Conservation (phyloP, 768 basidiomycete species). For the Leccinum rimulosum region DNA sequence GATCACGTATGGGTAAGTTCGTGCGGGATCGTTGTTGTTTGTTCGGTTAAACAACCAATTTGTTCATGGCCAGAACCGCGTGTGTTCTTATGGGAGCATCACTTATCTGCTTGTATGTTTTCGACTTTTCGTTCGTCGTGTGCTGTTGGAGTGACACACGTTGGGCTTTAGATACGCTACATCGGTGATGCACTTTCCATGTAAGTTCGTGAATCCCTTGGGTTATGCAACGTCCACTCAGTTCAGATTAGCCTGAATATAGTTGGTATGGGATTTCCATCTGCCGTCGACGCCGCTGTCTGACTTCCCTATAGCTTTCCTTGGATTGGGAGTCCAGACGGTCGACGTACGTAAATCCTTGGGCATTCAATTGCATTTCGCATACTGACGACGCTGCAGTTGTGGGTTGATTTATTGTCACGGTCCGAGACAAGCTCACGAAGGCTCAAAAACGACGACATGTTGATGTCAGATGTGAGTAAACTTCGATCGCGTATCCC, state of each 20-base stretch:
- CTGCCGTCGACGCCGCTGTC: background rate
- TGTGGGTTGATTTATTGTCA: constrained; percentile 7
- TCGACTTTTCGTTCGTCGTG: background rate
- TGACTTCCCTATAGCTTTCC: constrained; percentile 13
- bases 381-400: constrained; percentile 12
- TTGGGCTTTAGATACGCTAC: constrained; percentile 19
- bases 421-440: background rate
- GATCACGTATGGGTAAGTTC: constrained; percentile 20
- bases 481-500: background rate
- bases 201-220: constrained; percentile 4
- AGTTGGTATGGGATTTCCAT: constrained; percentile 1
- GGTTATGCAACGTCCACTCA: background rate
- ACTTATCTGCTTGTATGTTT: constrained; percentile 10
- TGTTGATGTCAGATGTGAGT: constrained; percentile 8
- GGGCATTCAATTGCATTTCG: background rate
- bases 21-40: background rate
- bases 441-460: background rate
- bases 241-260: constrained; percentile 10
- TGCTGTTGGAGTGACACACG: background rate
- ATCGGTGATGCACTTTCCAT: constrained; percentile 19
- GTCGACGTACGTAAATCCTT: constrained; percentile 3
- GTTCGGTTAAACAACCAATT: background rate
- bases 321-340: constrained; percentile 5
- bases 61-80: background rate
- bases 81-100: background rate